A percentile compares a stretch with the other conserved stretches of the same genome.
These are phyloP conservation scores for Malus hybrid DNA, from an alignment of 331 rosid species.

Conservation along the genomic window DNA sequence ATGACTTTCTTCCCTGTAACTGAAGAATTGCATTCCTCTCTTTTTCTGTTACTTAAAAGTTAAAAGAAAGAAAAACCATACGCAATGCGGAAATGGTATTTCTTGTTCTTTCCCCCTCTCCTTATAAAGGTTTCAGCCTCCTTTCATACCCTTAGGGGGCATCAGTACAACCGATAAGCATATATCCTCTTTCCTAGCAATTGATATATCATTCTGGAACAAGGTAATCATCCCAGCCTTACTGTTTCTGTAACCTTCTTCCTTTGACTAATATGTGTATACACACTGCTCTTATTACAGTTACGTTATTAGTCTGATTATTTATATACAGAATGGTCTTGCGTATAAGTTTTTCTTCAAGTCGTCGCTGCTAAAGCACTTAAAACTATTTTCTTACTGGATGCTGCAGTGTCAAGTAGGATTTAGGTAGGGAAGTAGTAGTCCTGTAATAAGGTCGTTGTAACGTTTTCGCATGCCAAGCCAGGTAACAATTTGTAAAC, in stretches of 20 bases:
- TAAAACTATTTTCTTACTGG: not conserved
- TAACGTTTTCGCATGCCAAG: not conserved
- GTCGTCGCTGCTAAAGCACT: not conserved
- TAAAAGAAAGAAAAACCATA: not conserved
- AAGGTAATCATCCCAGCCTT: constrained; percentile 43
- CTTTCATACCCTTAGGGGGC: constrained; percentile 47
- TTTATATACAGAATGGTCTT: not conserved
- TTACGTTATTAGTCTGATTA: not conserved
- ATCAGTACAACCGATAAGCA: constrained; percentile 45
- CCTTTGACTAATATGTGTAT: not conserved
- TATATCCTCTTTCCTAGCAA: constrained; percentile 40
- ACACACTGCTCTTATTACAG: not conserved
- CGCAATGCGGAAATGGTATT: not conserved
- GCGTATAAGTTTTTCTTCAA: not conserved
- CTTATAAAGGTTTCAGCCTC: constrained; percentile 60
- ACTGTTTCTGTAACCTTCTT: not conserved
- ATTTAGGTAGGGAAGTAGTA: not conserved
- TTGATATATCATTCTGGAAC: constrained; percentile 30
- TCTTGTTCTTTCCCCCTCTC: not conserved
- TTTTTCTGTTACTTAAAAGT: not conserved
- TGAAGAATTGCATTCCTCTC: not conserved
- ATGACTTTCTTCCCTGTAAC: not conserved
- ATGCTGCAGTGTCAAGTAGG: not conserved
- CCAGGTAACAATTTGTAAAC: not conserved
- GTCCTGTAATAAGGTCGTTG: not conserved